Conservation (phyloP, 306 rosid species). For the Cicer judaicum region DNA sequence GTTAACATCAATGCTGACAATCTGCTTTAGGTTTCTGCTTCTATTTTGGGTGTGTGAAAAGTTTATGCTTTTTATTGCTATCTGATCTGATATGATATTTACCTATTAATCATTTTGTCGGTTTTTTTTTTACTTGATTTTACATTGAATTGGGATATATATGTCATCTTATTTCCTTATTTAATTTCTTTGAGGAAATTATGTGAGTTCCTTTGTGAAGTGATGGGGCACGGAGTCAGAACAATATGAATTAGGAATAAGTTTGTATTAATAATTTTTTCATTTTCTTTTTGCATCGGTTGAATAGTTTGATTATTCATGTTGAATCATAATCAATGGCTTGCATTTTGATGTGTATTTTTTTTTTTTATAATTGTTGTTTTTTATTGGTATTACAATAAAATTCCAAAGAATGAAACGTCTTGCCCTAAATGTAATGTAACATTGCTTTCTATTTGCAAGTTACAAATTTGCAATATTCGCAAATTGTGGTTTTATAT, state of each 20-base stretch:
- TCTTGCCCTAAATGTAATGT: constrained; percentile 16
- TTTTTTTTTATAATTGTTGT: constrained; percentile 16
- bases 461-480: constrained; percentile 26
- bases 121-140: constrained; percentile 15
- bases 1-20: neutral
- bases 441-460: constrained; percentile 10
- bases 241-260: neutral
- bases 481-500: constrained; percentile 5
- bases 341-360: constrained; percentile 26
- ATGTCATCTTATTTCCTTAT: neutral
- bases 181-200: neutral
- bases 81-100: neutral
- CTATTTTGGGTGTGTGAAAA: constrained; percentile 10
- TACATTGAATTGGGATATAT: constrained; percentile 25
- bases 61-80: neutral
- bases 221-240: neutral
- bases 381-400: neutral
- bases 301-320: constrained; percentile 14
- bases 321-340: neutral
- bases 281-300: neutral
- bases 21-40: constrained; percentile 28
- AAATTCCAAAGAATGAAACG: constrained; percentile 17
- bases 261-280: neutral
- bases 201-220: neutral
- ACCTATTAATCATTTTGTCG: neutral